Evolutionary conservation across 805 yeast genomes (phyloP), one percentile per base, ranked within the genome.

Genomic region (Hanseniaspora lachancei): DNA sequence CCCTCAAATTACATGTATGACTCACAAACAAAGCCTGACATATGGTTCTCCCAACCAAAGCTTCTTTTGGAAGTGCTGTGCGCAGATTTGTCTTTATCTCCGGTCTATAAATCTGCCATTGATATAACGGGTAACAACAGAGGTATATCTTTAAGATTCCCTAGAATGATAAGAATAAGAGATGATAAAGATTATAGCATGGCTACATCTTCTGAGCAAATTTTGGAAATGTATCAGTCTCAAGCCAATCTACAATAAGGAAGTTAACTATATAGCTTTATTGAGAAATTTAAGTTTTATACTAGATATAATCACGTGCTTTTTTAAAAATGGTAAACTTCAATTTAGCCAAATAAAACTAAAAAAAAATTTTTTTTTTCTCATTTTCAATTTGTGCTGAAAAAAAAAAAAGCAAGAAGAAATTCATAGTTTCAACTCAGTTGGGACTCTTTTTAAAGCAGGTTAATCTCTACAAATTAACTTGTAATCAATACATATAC

Each of bases 51-150:
- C 5, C 95, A 89, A 63, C 96, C 97, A 8, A 75, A 83, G 0
- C 68, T 74, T 27, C 75, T 89, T 7, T 88, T 93, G 72, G 97
- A 89, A 69, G 95, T 89, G 1, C 72, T 86, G 57, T 86, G 95
- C 0, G 97, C 97, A 0, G 97, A 89, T 69, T 74, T 89, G 52
- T 85, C 95, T 0, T 74, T 88, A 57, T 84, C 95, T 53, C 97
- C 97, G 0, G 74, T 87, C 5, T 89, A 89, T 68, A 87, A 87
- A 64, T 95, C 96, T 0, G 96, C 93, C 5, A 77, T 77, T 32
- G 74, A 75, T 29, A 78, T 78, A 50, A 77, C 81, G 57, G 95
- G 88, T 0, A 44, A 48, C 29, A 41, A 42, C 21, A 82, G 82
- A 65, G 97, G 97, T 32, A 79, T 89, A 2, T 86, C 95, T 3